Percentiles rank a stretch among this genome's conserved stretches.
Evolutionary conservation across 768 basidiomycete genomes (phyloP).

Genomic region (Amanita thiersii): DNA sequence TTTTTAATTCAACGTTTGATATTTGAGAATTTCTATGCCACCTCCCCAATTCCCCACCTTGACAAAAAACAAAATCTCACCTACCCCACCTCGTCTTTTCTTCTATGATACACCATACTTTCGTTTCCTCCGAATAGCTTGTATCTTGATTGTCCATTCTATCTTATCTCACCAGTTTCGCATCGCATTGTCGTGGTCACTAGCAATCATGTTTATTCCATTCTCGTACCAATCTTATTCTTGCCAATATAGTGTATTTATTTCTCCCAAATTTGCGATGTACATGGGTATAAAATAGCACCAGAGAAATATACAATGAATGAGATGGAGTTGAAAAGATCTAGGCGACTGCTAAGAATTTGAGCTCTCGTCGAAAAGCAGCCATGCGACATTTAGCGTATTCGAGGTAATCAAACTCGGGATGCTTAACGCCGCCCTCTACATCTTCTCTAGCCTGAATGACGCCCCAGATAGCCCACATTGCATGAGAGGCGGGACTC

Average conservation of each 20-base stretch:
- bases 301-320: too few relatives aligned
- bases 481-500: constrained; percentile 85
- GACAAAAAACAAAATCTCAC: constrained; percentile 13
- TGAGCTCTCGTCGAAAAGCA: constrained; percentile 50
- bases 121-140: constrained; percentile 10
- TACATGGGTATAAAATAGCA: too few relatives aligned
- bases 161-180: constrained; percentile 33
- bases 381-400: constrained; percentile 70
- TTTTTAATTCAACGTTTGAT: too few relatives aligned
- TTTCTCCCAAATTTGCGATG: background rate
- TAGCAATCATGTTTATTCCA: constrained; percentile 37
- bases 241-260: constrained; percentile 10
- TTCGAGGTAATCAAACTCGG: constrained; percentile 85
- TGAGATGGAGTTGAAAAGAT: too few relatives aligned
- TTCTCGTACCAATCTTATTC: constrained; percentile 25
- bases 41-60: constrained; percentile 3
- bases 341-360: constrained; percentile 37
- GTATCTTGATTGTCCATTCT: constrained; percentile 27
- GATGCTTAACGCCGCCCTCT: constrained; percentile 44
- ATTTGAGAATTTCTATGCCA: background rate
- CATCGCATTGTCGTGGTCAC: constrained; percentile 32
- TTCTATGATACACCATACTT: background rate
- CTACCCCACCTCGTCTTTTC: too few relatives aligned
- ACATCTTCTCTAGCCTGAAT: constrained; percentile 80
- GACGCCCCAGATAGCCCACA: constrained; percentile 95